Evolutionary conservation across 208 protist genomes (phyloP).

Genomic region (Zelonia costaricensis): DNA sequence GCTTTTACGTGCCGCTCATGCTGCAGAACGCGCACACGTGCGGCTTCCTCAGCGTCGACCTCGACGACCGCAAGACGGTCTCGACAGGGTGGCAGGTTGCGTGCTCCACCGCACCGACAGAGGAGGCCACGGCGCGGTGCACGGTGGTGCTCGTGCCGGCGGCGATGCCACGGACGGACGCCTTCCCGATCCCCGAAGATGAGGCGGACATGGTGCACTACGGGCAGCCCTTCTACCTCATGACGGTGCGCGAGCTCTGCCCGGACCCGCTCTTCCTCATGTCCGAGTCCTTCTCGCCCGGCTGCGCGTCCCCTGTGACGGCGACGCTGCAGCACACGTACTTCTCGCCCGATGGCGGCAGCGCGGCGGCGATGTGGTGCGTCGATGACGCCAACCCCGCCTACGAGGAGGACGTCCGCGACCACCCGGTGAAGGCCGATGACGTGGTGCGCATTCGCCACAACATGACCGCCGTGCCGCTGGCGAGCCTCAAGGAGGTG

Average conservation of each 20-base stretch:
- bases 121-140: conserved; percentile 68
- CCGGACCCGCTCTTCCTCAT: conserved; percentile 73
- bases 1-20: conserved; percentile 79
- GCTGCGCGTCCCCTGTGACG: conserved; percentile 64
- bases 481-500: conserved; percentile 65
- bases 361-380: conserved; percentile 72
- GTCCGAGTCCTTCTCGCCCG: conserved; percentile 66
- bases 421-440: conserved; percentile 71
- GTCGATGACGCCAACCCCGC: conserved; percentile 72
- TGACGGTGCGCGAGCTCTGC: conserved; percentile 72
- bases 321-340: conserved; percentile 79
- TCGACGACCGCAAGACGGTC: conserved; percentile 62
- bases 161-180: conserved; percentile 67
- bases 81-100: conserved; percentile 71
- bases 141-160: conserved; percentile 73
- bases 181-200: conserved; percentile 62
- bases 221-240: conserved; percentile 86
- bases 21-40: conserved; percentile 80
- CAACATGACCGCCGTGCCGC: conserved; percentile 72
- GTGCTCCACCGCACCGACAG: conserved; percentile 52
- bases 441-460: conserved; percentile 77
- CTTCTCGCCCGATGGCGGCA: conserved; percentile 80
- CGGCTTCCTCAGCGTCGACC: conserved; percentile 81
- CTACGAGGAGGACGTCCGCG: conserved; percentile 87
- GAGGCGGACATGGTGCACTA: conserved; percentile 91